Base-by-base conservation (phyloP, 140 eudicot genomes). In the Cichorium intybus region DNA sequence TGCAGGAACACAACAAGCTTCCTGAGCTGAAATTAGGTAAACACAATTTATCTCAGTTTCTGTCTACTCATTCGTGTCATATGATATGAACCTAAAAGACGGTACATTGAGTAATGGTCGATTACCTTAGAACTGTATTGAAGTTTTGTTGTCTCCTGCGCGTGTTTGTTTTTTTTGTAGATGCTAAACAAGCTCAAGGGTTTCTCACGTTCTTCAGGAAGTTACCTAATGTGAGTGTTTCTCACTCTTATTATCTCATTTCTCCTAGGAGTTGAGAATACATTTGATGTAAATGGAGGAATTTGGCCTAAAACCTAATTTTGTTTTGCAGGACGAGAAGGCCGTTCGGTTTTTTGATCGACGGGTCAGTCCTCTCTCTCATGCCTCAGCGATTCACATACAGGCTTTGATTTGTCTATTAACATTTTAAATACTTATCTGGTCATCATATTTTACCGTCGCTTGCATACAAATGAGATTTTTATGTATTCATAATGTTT, bases 181-280 rank as follows among this genome's bases (percentile, higher is more conserved):
- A 93, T 81, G 94, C 95, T 51, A 93, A 78, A 68, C 99, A 93
- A 77, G 90, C 99, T 54, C 97, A 88, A 78, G 99, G 97, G 74
- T 93, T 93, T 82, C 86, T 93, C 26, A 75, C 95, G 3, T 93
- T 93, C 80, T 93, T 79, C 81, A 88, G 81, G 76, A 88, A 72
- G 71, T 84, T 93, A 68, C 88, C 94, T 29, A 76, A 41, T 60
- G 99, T 88, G 55, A 77, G 88, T 26, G n/a, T 41, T 59, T n/a
- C 7, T 27, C 3, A n/a, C 60, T 37, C n/a, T 35, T 18, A 15
- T 54, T 24, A 11, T 18, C 48, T 64, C 8, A 14, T 8, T 17
- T 18, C 3, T 14, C 8, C 16, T 29, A 27, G 10, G 46, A 48
- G 29, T 24, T 17, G 43, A 22, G 47, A 20, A 34, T 29, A 23